Conservation (phyloP, 108 stramenopile genomes). For the Mediolabrus comicus region DNA sequence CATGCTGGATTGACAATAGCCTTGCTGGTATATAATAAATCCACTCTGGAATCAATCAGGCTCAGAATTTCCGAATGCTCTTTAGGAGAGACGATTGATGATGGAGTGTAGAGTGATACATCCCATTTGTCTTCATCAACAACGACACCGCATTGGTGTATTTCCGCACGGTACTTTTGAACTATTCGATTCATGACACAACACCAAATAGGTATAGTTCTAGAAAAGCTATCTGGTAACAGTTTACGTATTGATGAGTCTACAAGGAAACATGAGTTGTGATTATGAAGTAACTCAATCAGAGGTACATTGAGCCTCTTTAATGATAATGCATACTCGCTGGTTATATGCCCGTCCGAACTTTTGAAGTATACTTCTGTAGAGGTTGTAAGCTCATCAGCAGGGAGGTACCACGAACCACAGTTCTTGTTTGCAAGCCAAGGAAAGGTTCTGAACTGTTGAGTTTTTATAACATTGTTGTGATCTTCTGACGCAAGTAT, state of each 20-base stretch:
- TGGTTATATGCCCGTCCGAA: slow-evolving; percentile 68
- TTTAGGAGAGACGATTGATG: slow-evolving; percentile 43
- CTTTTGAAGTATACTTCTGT: slow-evolving; percentile 67
- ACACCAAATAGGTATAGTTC: slow-evolving; percentile 82
- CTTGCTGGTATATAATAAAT: slow-evolving; percentile 52
- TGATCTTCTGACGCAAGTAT: not conserved
- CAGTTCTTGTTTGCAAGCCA: slow-evolving; percentile 62
- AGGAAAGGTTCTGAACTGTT: slow-evolving; percentile 26
- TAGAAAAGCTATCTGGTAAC: slow-evolving; percentile 69
- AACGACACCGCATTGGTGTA: not conserved
- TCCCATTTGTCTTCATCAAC: slow-evolving; percentile 33
- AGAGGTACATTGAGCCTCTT: slow-evolving; percentile 68
- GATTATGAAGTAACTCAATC: slow-evolving; percentile 30
- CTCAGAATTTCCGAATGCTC: slow-evolving; percentile 47
- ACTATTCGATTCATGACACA: slow-evolving; percentile 65
- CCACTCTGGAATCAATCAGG: slow-evolving; percentile 54
- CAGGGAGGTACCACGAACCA: slow-evolving; percentile 68
- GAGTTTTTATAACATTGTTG: not conserved
- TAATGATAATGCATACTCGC: slow-evolving; percentile 54
- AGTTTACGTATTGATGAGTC: slow-evolving; percentile 68
- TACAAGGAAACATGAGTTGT: slow-evolving; percentile 49
- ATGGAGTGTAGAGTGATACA: slow-evolving; percentile 51
- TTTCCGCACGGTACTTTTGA: slow-evolving; percentile 39
- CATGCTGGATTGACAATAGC: slow-evolving; percentile 56
- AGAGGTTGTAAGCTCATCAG: not conserved